Percentiles rank a stretch among this genome's conserved stretches.
phyloP scores from a whole-genome alignment of 2,329 filamentous ascomycete genomes.

The Thelonectria blattea region DNA sequence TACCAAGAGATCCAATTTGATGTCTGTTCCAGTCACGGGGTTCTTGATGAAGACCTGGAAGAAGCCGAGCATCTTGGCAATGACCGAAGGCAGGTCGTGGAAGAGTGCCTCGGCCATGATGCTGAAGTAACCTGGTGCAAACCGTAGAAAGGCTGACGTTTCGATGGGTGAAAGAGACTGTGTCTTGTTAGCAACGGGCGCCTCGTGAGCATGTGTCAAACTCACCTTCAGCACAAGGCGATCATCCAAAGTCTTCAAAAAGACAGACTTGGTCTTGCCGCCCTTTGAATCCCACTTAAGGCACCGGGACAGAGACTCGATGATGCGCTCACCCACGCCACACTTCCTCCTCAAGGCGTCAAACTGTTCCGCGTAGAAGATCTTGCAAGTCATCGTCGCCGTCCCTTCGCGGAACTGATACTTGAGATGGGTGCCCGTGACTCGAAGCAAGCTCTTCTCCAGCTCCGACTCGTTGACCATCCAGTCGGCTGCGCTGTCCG shows the following conservation, averaged over 20 bases:
- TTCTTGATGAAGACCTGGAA: conserved; percentile 99
- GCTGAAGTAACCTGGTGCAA: conserved; percentile 95
- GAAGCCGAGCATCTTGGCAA: conserved; percentile 98
- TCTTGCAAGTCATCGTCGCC: conserved; percentile 97
- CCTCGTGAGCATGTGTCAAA: background rate
- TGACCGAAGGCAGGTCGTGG: conserved; percentile 92
- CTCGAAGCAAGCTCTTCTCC: conserved; percentile 82
- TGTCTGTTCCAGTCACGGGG: conserved; percentile 85
- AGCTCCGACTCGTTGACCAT: conserved; percentile 71
- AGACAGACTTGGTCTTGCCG: conserved; percentile 96
- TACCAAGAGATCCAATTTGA: conserved; percentile 90
- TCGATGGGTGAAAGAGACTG: conserved; percentile 89
- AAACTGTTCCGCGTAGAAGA: conserved; percentile 98
- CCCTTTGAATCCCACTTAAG: conserved; percentile 98
- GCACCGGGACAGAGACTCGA: conserved; percentile 93
- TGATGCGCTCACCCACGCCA: conserved; percentile 89
- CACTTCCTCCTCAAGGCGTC: conserved; percentile 93
- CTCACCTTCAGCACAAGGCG: conserved; percentile 82
- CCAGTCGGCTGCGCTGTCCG: conserved; percentile 47
- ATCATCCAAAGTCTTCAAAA: conserved; percentile 95
- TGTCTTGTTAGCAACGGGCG: conserved; percentile 20
- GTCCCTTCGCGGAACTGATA: conserved; percentile 94
- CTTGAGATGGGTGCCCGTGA: conserved; percentile 90
- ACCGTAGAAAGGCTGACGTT: conserved; percentile 90
- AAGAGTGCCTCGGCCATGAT: conserved; percentile 98